Percentiles rank a stretch among this genome's conserved stretches.
Conservation (phyloP, 2,329 filamentous ascomycete genomes). For the Exserohilum rostratum region DNA sequence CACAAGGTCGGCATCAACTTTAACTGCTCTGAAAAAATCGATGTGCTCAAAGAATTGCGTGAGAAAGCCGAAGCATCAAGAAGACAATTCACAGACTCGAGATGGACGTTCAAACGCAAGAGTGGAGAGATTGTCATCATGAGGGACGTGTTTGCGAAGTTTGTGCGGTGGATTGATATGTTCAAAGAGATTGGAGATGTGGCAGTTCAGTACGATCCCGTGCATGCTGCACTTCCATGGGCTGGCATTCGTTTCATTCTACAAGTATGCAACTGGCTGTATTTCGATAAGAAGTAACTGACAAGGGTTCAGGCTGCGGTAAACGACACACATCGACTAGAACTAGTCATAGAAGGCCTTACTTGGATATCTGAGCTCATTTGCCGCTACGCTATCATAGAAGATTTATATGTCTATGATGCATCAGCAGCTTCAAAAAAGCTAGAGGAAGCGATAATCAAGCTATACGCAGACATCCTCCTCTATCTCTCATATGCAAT, state of each 20-base stretch:
- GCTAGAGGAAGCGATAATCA: not conserved
- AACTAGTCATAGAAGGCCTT: constrained; percentile 12
- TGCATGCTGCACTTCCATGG: constrained; percentile 43
- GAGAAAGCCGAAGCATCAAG: constrained; percentile 12
- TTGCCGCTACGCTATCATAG: constrained; percentile 13
- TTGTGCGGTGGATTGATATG: constrained; percentile 30
- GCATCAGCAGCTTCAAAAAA: constrained; percentile 1
- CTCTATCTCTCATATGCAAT: not conserved
- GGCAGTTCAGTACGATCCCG: constrained; percentile 40
- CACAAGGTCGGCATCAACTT: constrained; percentile 25
- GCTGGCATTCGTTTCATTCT: constrained; percentile 41
- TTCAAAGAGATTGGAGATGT: constrained; percentile 43
- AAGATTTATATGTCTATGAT: constrained; percentile 9
- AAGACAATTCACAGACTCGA: constrained; percentile 13
- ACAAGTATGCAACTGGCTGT: constrained; percentile 24
- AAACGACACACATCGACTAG: not conserved
- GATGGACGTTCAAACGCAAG: constrained; percentile 24
- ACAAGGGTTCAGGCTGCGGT: not conserved
- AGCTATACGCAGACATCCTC: not conserved
- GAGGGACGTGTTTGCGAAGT: constrained; percentile 39
- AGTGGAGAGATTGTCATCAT: constrained; percentile 27
- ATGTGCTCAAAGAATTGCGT: constrained; percentile 22
- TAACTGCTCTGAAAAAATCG: constrained; percentile 17
- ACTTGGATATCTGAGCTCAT: constrained; percentile 17
- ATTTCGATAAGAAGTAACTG: not conserved